Evolutionary conservation across 106 monocot species (phyloP).

Genomic region (Vanilla planifolia): DNA sequence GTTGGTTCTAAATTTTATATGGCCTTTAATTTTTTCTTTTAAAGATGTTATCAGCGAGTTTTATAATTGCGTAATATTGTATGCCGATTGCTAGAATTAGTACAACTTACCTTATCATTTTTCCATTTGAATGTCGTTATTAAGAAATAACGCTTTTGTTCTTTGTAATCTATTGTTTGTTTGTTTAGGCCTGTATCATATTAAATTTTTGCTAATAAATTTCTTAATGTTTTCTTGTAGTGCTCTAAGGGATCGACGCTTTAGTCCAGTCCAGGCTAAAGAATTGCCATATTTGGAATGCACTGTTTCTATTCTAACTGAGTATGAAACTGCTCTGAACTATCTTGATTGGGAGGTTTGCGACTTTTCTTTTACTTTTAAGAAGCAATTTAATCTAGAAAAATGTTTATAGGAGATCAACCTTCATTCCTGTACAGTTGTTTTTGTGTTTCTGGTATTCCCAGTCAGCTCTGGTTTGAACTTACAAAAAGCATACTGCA

Average conservation of each 20-base stretch:
- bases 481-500: no score
- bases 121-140: background rate
- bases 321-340: conserved; percentile 79
- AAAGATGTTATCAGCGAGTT: no score
- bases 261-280: conserved; percentile 80
- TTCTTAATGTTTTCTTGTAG: conserved; percentile 28
- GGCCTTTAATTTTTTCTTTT: no score
- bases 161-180: background rate
- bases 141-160: background rate
- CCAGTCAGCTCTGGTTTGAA: no score
- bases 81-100: no score
- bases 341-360: conserved; percentile 98
- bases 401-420: background rate
- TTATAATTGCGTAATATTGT: no score
- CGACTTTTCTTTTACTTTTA: background rate
- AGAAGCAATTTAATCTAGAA: background rate
- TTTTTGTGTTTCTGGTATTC: no score
- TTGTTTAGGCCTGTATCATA: background rate
- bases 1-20: no score
- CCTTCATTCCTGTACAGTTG: no score
- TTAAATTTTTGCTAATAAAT: background rate
- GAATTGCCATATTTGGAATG: conserved; percentile 87
- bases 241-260: conserved; percentile 84
- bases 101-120: no score
- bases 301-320: conserved; percentile 86